Conservation (phyloP, 495 filamentous ascomycete genomes). For the Aspergillus conjunctus region DNA sequence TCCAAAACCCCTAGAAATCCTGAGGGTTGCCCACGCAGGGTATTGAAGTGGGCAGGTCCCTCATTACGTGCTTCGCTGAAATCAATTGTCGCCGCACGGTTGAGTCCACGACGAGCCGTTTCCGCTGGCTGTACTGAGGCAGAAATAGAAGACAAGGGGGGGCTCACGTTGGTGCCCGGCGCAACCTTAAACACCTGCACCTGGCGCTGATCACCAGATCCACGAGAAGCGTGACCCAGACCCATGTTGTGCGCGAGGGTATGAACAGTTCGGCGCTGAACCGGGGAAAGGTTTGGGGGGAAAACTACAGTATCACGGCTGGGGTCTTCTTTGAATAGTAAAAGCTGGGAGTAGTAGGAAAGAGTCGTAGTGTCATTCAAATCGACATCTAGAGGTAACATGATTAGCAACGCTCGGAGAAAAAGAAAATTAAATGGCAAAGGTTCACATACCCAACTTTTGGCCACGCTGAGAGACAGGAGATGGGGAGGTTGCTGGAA, state of each 20-base stretch:
- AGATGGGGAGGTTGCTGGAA: conserved; percentile 71
- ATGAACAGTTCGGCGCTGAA: conserved; percentile 86
- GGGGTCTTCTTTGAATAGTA: conserved; percentile 81
- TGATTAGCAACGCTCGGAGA: conserved; percentile 29
- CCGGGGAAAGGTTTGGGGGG: conserved; percentile 74
- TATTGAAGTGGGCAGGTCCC: conserved; percentile 67
- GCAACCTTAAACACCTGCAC: conserved; percentile 81
- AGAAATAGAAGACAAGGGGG: conserved; percentile 59
- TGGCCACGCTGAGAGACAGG: conserved; percentile 63
- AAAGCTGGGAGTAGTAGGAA: conserved; percentile 82
- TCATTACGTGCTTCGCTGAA: conserved; percentile 86
- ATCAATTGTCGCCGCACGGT: conserved; percentile 96
- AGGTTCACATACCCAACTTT: conserved; percentile 59
- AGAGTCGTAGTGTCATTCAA: conserved; percentile 89
- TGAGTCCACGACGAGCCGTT: conserved; percentile 74
- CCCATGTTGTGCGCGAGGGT: conserved; percentile 95
- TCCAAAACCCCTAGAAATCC: conserved; percentile 82
- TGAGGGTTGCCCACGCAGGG: conserved; percentile 72
- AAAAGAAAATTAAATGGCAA: no score
- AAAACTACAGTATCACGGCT: conserved; percentile 80
- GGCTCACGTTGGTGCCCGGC: conserved; percentile 64
- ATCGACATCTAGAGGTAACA: conserved; percentile 64
- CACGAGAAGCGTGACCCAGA: conserved; percentile 84
- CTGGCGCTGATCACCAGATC: conserved; percentile 80
- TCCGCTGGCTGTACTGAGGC: conserved; percentile 68